A percentile compares a stretch with the other conserved stretches of the same genome.
Conservation (phyloP, 2,329 filamentous ascomycete genomes). For the Trichoderma semiorbis region DNA sequence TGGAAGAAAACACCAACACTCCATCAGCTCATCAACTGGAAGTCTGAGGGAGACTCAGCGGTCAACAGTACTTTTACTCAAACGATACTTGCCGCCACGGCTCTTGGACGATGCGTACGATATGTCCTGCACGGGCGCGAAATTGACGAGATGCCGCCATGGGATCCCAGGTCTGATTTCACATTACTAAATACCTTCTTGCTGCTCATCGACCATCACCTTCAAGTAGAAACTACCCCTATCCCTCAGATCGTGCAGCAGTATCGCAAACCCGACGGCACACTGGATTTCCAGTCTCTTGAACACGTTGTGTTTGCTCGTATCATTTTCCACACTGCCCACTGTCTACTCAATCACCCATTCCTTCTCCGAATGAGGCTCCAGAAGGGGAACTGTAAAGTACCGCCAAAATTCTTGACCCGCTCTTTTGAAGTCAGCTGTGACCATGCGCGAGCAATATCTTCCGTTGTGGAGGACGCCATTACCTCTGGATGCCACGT, state of each 20-base stretch:
- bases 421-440: slow-evolving; percentile 4
- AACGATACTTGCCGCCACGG: slow-evolving; percentile 11
- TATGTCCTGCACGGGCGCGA: slow-evolving; percentile 11
- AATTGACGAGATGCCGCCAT: slow-evolving; percentile 10
- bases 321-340: slow-evolving; percentile 3
- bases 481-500: slow-evolving; percentile 13
- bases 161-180: slow-evolving; percentile 14
- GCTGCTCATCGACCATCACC: slow-evolving; percentile 10
- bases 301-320: slow-evolving; percentile 14
- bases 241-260: slow-evolving; percentile 9
- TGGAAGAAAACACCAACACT: slow-evolving; percentile 14
- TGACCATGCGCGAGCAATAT: slow-evolving; percentile 5
- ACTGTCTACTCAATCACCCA: slow-evolving; percentile 12
- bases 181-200: slow-evolving; percentile 11
- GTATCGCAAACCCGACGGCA: slow-evolving; percentile 3
- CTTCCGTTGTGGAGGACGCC: slow-evolving; percentile 8
- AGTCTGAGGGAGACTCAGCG: background rate
- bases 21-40: slow-evolving; percentile 16
- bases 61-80: slow-evolving; percentile 14
- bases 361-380: slow-evolving; percentile 13
- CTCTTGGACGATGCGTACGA: slow-evolving; percentile 6
- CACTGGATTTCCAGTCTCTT: slow-evolving; percentile 11
- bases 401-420: slow-evolving; percentile 8
- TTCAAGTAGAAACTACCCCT: slow-evolving; percentile 3
- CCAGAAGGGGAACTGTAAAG: slow-evolving; percentile 1